Conservation (phyloP, 2,329 filamentous ascomycete genomes). For the Huntiella savannae region DNA sequence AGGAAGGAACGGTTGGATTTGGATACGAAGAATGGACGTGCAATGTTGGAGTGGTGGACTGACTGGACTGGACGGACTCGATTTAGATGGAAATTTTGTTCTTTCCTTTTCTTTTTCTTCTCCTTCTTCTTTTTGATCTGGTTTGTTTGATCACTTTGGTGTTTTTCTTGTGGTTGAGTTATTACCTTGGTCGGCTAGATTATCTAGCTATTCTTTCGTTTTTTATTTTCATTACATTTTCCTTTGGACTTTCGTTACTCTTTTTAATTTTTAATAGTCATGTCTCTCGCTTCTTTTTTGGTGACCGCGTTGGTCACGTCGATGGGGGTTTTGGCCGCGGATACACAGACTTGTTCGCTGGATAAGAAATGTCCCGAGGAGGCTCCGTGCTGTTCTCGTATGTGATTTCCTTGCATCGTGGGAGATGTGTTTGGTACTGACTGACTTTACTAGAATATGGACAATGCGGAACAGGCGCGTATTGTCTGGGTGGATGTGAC, state of each 20-base stretch:
- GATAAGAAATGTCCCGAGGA: constrained; percentile 47
- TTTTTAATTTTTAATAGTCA: not conserved
- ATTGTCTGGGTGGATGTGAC: constrained; percentile 90
- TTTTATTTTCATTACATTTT: not conserved
- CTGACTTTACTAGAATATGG: constrained; percentile 50
- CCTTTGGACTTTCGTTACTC: not conserved
- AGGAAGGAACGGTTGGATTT: too few relatives aligned
- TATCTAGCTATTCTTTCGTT: not conserved
- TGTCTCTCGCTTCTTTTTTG: constrained; percentile 4
- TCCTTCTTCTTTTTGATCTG: not conserved
- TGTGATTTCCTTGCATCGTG: constrained; percentile 21
- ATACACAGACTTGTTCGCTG: constrained; percentile 25
- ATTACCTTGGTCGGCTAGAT: not conserved
- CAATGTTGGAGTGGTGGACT: too few relatives aligned
- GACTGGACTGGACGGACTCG: too few relatives aligned
- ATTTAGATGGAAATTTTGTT: too few relatives aligned
- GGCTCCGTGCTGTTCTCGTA: constrained; percentile 64
- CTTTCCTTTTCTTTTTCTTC: not conserved
- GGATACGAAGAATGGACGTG: too few relatives aligned
- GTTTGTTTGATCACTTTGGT: not conserved
- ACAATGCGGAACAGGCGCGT: constrained; percentile 81
- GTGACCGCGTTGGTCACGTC: constrained; percentile 2
- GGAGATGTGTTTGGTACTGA: not conserved
- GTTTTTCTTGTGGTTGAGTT: not conserved
- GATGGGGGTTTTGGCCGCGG: constrained; percentile 1